Conservation (phyloP, 306 rosid species). For the Fragaria ananassa region DNA sequence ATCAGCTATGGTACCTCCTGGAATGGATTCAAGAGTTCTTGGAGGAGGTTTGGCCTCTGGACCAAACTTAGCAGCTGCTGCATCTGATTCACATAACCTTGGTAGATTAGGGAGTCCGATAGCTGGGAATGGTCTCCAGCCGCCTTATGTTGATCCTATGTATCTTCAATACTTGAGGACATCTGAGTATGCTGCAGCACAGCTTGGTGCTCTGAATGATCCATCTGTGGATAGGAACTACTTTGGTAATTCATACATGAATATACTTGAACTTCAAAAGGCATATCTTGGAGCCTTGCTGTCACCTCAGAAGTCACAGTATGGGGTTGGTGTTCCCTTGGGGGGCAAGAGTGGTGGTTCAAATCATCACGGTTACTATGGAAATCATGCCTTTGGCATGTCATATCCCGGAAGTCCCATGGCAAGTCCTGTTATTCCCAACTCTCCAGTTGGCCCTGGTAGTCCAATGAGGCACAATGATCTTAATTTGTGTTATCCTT, state of each 20-base stretch:
- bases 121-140: constrained; percentile 63
- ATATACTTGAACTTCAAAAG: constrained; percentile 77
- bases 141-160: constrained; percentile 79
- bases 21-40: constrained; percentile 72
- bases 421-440: constrained; percentile 59
- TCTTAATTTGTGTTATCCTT: constrained; percentile 63
- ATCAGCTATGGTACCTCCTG: constrained; percentile 62
- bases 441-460: constrained; percentile 83
- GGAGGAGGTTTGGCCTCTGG: constrained; percentile 64
- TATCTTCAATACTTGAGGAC: constrained; percentile 83
- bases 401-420: constrained; percentile 90
- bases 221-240: constrained; percentile 66
- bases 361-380: constrained; percentile 78
- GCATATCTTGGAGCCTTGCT: constrained; percentile 66
- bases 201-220: constrained; percentile 70
- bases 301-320: constrained; percentile 85
- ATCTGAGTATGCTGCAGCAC: constrained; percentile 81
- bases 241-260: constrained; percentile 71
- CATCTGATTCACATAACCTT: constrained; percentile 59
- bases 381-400: constrained; percentile 70
- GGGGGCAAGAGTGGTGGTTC: constrained; percentile 66
- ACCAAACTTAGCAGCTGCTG: constrained; percentile 40
- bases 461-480: constrained; percentile 89
- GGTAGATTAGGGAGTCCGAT: constrained; percentile 72
- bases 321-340: constrained; percentile 49